A percentile compares a stretch with the other conserved stretches of the same genome.
Evolutionary conservation across 129 eudicot genomes (phyloP).

Genomic region (Dittrichia graveolens): DNA sequence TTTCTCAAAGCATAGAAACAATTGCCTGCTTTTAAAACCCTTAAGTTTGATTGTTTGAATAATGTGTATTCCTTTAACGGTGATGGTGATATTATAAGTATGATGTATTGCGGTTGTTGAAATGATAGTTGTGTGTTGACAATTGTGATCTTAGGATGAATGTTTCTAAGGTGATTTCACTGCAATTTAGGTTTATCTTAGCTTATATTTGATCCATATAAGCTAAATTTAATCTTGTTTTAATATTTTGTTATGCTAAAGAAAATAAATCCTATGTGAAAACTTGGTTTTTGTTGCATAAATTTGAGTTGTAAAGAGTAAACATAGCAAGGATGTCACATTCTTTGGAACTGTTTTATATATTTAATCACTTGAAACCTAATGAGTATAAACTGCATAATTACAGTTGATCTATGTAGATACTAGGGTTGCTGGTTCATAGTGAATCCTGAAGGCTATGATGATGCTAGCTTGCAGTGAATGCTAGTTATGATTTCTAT

Average conservation of each 20-base stretch:
- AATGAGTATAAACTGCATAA: background rate
- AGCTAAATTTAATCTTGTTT: background rate
- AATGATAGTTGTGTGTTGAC: background rate
- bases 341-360: background rate
- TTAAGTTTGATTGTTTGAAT: background rate
- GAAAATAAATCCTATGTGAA: background rate
- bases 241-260: background rate
- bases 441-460: no score
- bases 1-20: background rate
- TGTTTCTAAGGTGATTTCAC: background rate
- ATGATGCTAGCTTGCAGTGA: no score
- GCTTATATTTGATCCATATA: background rate
- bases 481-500: background rate
- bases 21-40: background rate
- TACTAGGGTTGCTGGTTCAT: no score
- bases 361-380: background rate
- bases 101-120: background rate
- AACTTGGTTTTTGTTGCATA: no score
- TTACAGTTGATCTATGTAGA: background rate
- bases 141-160: conserved; percentile 12
- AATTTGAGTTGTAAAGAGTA: no score
- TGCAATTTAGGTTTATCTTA: background rate
- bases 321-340: no score
- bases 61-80: background rate
- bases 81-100: background rate